phyloP scores from a whole-genome alignment of 257 asterid genomes.

The Agastache rugosa region DNA sequence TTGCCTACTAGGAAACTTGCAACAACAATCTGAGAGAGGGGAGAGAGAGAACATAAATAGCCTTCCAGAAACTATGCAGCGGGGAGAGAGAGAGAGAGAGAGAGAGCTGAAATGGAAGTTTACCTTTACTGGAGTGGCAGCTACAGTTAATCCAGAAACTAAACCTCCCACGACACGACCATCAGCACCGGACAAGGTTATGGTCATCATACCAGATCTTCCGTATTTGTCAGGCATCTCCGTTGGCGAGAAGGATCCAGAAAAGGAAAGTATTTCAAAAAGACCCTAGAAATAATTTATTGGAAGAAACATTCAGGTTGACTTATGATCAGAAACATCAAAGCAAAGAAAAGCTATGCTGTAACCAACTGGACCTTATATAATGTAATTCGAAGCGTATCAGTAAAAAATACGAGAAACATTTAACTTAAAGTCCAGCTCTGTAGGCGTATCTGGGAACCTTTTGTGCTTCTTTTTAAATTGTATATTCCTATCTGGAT shows the following conservation, averaged over 20 bases:
- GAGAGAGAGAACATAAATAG: neutral
- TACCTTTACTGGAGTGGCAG: conserved; percentile 85
- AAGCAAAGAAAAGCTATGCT: conserved; percentile 6
- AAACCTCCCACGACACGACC: conserved; percentile 90
- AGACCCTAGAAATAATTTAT: conserved; percentile 37
- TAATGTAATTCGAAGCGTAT: neutral
- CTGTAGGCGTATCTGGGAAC: no score
- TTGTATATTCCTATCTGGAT: no score
- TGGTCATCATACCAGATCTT: conserved; percentile 73
- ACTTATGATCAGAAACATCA: neutral
- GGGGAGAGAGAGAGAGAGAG: neutral
- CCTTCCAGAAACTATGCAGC: neutral
- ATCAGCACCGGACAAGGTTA: conserved; percentile 79
- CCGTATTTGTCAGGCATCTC: conserved; percentile 61
- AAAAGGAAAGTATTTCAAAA: conserved; percentile 46
- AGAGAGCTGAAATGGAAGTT: neutral
- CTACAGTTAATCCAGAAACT: conserved; percentile 71
- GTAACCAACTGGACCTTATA: neutral
- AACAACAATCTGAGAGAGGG: conserved; percentile 59
- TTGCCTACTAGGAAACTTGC: conserved; percentile 80
- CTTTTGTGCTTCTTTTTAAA: no score
- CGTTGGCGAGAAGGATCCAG: conserved; percentile 82
- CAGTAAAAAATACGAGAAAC: neutral
- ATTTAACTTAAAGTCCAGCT: neutral
- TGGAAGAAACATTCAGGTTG: conserved; percentile 13